Percentiles rank a stretch among this genome's conserved stretches.
Conservation (phyloP, 176 grass and related monocot species). For the Neostapfia colusana region DNA sequence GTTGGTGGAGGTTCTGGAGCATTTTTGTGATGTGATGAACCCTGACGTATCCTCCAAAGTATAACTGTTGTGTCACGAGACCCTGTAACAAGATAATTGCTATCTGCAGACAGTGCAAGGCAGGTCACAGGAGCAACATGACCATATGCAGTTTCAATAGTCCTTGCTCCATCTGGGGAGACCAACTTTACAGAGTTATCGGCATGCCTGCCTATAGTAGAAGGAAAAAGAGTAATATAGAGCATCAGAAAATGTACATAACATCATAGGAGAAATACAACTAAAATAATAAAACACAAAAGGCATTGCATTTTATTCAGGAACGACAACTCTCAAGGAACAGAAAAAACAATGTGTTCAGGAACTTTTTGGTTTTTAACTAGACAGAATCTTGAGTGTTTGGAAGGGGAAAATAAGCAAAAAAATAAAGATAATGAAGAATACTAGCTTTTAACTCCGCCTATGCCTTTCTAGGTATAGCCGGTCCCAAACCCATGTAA, state of each 20-base stretch:
- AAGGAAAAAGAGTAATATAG: conserved; percentile 26
- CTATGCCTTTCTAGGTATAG: too few relatives aligned
- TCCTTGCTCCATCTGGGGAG: conserved; percentile 87
- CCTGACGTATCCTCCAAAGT: conserved; percentile 80
- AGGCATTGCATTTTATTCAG: conserved; percentile 19
- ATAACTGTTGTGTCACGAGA: conserved; percentile 91
- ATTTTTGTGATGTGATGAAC: conserved; percentile 60
- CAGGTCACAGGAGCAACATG: conserved; percentile 94
- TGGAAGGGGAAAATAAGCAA: not conserved
- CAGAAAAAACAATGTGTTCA: too few relatives aligned
- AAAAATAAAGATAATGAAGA: conserved; percentile 19
- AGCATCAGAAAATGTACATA: conserved; percentile 23
- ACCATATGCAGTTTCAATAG: conserved; percentile 81
- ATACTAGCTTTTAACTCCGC: conserved; percentile 21
- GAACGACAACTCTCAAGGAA: too few relatives aligned
- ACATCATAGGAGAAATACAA: conserved; percentile 27
- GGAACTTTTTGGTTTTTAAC: conserved; percentile 13
- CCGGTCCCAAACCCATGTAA: too few relatives aligned
- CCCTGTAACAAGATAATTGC: conserved; percentile 85
- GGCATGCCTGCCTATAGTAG: conserved; percentile 80
- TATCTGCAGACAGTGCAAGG: conserved; percentile 74
- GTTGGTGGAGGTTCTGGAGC: conserved; percentile 71
- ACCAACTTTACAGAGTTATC: conserved; percentile 95
- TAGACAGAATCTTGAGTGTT: conserved; percentile 9
- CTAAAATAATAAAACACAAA: conserved; percentile 23